Evolutionary conservation across 2,329 filamentous ascomycete genomes (phyloP), one percentile per base, ranked within the genome.

Genomic region (Botrytis elliptica): DNA sequence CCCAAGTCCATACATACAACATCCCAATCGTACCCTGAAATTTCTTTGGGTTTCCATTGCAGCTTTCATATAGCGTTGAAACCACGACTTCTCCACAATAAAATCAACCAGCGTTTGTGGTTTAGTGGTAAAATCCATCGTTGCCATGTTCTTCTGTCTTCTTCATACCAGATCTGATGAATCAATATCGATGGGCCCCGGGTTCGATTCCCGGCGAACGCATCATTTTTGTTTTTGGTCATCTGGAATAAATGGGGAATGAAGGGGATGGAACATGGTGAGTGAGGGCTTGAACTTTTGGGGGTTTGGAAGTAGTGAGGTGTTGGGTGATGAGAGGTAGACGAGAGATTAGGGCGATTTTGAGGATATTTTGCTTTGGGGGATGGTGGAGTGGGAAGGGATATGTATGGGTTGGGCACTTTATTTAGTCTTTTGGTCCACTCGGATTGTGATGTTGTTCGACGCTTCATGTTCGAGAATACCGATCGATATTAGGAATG

Each of bases 51-150:
- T 20, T 44, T 0, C 1, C 2, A 6, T 18, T 44, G 6, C 18
- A 1, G 16, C 16, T 44, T 6, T 18, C 6, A 7, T 42, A 42
- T 18, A 42, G 1, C 18, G 1, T 42, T 1, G 33, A 33, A 33
- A 33, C 33, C 33, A 33, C 33, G 3, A 1, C 4, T 7, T 42
- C 42, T 7, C 5, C 42, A 42, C 42, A 42, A 42, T 18, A 18
- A 42, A 42, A 4, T 4, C 6, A 12, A 12, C 4, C 4, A 63
- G 73, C 73, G 73, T 73, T 74, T 74, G 73, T 73, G 73, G 73
- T 74, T 74, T 74, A 74, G 52, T 73, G 66, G 74, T 74, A 75
- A 74, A 75, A 75, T 75, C 67, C 57, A 69, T 74, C 67, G 59
- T 75, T 75, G 74, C 74, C 74, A 75, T 49, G 0, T 20, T 20